Evolutionary conservation across 768 basidiomycete species (phyloP), one percentile per base, ranked within the genome.

Genomic region (Lactifluus hygrophoroides): DNA sequence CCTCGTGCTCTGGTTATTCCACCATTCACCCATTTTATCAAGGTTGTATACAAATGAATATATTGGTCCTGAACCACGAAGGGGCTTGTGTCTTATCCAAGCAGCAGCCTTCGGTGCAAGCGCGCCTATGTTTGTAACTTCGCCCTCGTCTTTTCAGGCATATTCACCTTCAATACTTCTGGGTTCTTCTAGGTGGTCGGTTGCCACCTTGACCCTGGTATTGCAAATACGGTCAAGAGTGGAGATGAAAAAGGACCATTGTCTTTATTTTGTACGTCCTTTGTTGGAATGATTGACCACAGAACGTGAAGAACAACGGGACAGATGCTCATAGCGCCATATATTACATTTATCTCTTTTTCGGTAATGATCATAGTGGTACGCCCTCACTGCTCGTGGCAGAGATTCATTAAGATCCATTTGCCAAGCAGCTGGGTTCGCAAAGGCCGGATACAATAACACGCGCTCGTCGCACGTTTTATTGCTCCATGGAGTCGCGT

Each of bases 31-130:
- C 34, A 19, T n/a, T 19, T 14, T n/a, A 25, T 38, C 37, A 46
- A 61, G 60, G 9, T 23, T 61, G 9, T 61, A 61, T 23, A 14
- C 56, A 32, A 32, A 57, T 34, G 30, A 61, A 28, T 61, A 57
- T 32, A 25, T 38, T 30, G 60, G 60, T 3, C 60, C 60, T 3
- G 54, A 57, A 47, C 60, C 60, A 32, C 47, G 37, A 4, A 57
- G 44, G 21, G 17, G 2, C 14, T 28, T 58, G 32, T 58, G 51
- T 46, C 23, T 58, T 27, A 16, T 58, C 25, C 60, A 58, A 44
- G 60, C 60, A 7, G 60, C 60, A 13, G 32, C 21, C 7, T 51
- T 60, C 30, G 60, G 57, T 40, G 51, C 51, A 23, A 19, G 38
- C 14, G 50, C 38, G 25, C 56, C 57, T 5, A 61, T 49, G 57